Percentiles rank a stretch among this genome's conserved stretches.
phyloP scores from a whole-genome alignment of 306 rosid species.

The Gillenia trifoliata region DNA sequence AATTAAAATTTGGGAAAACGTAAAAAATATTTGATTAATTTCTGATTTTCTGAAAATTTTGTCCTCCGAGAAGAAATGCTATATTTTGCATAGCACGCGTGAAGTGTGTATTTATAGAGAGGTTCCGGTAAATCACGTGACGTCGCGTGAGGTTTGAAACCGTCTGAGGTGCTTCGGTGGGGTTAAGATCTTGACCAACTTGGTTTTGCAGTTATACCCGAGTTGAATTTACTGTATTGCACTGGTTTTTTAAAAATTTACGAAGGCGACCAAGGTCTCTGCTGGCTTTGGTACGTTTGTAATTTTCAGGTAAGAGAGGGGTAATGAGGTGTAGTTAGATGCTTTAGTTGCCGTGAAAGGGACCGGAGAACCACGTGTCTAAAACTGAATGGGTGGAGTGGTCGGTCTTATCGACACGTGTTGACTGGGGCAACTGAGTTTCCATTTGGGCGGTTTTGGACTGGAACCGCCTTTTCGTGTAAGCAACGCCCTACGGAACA shows the following conservation, averaged over 20 bases:
- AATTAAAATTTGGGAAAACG: not conserved
- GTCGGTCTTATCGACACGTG: conserved; percentile 1
- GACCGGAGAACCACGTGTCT: not conserved
- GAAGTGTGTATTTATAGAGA: not conserved
- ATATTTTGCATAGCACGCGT: not conserved
- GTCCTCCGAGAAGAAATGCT: not conserved
- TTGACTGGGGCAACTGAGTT: not conserved
- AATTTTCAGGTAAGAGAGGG: not conserved
- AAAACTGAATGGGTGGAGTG: not conserved
- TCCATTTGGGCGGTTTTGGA: not conserved
- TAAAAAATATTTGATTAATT: not conserved
- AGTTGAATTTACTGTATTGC: not conserved
- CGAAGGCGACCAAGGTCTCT: not conserved
- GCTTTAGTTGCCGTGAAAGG: not conserved
- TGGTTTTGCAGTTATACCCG: not conserved
- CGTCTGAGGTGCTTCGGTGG: not conserved
- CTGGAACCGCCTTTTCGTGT: not conserved
- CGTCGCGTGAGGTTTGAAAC: conserved; percentile 1
- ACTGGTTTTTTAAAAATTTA: not conserved
- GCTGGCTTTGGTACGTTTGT: not conserved
- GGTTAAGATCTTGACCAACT: not conserved
- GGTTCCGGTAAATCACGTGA: not conserved
- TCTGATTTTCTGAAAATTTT: not conserved
- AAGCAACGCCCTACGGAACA: not conserved
- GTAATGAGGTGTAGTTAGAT: not conserved